Evolutionary conservation across 148 eudicot genomes (phyloP).

Genomic region (Rhododendron henanense): DNA sequence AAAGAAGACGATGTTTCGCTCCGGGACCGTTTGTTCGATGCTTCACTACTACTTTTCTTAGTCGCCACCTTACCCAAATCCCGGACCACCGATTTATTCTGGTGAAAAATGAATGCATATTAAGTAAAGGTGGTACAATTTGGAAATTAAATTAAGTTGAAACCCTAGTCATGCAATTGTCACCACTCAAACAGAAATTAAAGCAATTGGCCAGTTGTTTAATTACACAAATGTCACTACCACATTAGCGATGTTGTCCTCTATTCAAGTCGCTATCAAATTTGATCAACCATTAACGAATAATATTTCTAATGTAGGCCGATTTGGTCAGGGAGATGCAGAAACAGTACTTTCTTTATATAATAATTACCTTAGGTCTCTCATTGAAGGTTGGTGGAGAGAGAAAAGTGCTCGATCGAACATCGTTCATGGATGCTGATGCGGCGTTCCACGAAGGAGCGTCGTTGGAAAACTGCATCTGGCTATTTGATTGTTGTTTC

Average conservation of each 20-base stretch:
- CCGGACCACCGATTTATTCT: conserved; percentile 39
- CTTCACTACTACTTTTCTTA: conserved; percentile 52
- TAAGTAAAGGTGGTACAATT: neutral
- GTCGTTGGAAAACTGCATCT: conserved; percentile 57
- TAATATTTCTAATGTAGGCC: too few species aligned
- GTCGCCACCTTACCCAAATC: conserved; percentile 25
- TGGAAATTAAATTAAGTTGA: neutral
- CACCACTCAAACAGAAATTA: neutral
- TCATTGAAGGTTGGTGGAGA: conserved; percentile 48
- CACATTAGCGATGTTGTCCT: neutral
- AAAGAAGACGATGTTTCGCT: conserved; percentile 65
- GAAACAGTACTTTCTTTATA: too few species aligned
- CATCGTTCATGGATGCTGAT: conserved; percentile 31
- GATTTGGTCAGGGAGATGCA: too few species aligned
- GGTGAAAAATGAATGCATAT: neutral
- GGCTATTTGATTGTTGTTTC: conserved; percentile 20
- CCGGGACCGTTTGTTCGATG: conserved; percentile 62
- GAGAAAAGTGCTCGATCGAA: conserved; percentile 48
- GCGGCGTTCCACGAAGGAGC: conserved; percentile 63
- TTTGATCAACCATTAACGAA: too few species aligned
- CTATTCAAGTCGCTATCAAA: too few species aligned
- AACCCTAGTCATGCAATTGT: neutral
- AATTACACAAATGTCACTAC: neutral
- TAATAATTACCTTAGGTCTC: conserved; percentile 58
- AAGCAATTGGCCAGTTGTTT: neutral